phyloP scores from a whole-genome alignment of 2,329 filamentous ascomycete species.

The Emergomyces orientalis region DNA sequence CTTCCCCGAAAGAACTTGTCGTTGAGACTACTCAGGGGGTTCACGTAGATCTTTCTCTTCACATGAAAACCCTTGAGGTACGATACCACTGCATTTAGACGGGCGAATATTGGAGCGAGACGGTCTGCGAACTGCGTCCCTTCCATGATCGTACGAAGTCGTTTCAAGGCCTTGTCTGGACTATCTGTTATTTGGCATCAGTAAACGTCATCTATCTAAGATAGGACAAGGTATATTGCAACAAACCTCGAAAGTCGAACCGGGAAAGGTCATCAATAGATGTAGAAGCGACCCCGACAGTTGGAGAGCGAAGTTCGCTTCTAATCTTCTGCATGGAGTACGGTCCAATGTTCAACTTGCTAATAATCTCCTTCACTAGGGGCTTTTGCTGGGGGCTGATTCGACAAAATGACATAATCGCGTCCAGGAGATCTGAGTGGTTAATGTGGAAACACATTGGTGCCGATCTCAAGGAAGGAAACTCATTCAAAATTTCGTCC shows the following conservation, averaged over 20 bases:
- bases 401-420: conserved; percentile 84
- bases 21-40: conserved; percentile 77
- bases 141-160: conserved; percentile 47
- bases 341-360: conserved; percentile 73
- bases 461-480: conserved; percentile 61
- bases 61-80: conserved; percentile 70
- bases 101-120: conserved; percentile 54
- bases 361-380: conserved; percentile 71
- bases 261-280: conserved; percentile 81
- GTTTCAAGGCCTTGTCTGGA: conserved; percentile 64
- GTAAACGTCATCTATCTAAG: conserved; percentile 34
- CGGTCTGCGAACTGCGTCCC: conserved; percentile 45
- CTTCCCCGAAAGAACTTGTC: conserved; percentile 83
- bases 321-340: conserved; percentile 77
- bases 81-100: conserved; percentile 66
- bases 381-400: conserved; percentile 60
- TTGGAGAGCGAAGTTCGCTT: conserved; percentile 68
- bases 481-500: conserved; percentile 75
- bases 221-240: not conserved
- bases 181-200: conserved; percentile 52
- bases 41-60: conserved; percentile 69
- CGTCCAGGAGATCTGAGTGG: conserved; percentile 73
- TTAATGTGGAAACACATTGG: conserved; percentile 86
- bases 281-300: conserved; percentile 75
- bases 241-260: conserved; percentile 75